Percentiles rank a stretch among this genome's conserved stretches.
These are phyloP conservation scores for Backusella mclennaniae DNA, from an alignment of 192 early-diverging fungal genomes.

Conservation along the genomic window DNA sequence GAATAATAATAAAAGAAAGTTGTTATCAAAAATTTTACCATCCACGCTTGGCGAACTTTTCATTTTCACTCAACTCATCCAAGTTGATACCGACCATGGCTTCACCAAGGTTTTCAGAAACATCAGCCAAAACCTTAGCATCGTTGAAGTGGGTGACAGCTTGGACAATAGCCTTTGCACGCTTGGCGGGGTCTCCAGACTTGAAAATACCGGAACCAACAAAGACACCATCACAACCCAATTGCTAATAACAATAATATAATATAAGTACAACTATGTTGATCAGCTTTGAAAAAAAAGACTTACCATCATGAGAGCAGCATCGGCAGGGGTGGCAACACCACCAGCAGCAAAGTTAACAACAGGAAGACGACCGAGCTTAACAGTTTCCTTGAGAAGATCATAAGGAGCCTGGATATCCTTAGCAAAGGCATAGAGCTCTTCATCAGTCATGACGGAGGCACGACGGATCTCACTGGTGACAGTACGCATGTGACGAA, in stretches of 20 bases:
- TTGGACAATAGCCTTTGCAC: constrained; percentile 90
- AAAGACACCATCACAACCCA: constrained; percentile 98
- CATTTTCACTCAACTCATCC: constrained; percentile 50
- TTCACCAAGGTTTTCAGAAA: constrained; percentile 92
- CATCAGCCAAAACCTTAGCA: constrained; percentile 80
- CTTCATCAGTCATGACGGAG: constrained; percentile 79
- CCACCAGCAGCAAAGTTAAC: constrained; percentile 99
- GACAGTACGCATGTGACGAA: constrained; percentile 91
- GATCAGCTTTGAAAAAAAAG: not conserved
- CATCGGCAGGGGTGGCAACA: constrained; percentile 97
- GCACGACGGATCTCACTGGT: constrained; percentile 86
- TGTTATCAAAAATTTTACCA: constrained; percentile 17
- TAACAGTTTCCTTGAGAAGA: constrained; percentile 85
- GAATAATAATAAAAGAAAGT: not conserved
- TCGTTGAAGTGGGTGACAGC: constrained; percentile 98
- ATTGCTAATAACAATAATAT: constrained; percentile 50
- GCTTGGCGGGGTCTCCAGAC: constrained; percentile 89
- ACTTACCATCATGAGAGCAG: constrained; percentile 92
- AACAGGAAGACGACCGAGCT: constrained; percentile 89
- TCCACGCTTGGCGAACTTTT: constrained; percentile 24
- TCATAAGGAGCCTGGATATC: constrained; percentile 92
- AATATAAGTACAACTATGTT: not conserved
- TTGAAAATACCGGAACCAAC: constrained; percentile 99
- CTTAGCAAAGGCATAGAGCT: constrained; percentile 96
- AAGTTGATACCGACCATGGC: constrained; percentile 98